A percentile compares a stretch with the other conserved stretches of the same genome.
phyloP scores from a whole-genome alignment of 768 basidiomycete genomes.

The Kwoniella europaea region DNA sequence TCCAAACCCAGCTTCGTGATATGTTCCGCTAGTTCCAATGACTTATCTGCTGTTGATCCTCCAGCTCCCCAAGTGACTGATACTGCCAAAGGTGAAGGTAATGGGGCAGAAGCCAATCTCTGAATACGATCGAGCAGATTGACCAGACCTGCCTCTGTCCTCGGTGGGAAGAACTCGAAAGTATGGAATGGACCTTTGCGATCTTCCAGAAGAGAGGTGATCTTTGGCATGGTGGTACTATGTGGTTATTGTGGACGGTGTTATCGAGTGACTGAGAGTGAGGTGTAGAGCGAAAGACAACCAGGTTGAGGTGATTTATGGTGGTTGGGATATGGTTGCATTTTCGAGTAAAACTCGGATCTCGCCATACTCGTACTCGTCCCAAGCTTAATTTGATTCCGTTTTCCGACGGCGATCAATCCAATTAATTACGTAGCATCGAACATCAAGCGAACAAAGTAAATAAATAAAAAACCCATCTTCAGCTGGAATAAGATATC shows the following conservation, averaged over 20 bases:
- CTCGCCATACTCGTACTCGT: background rate
- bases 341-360: background rate
- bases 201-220: slow-evolving; percentile 70
- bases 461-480: background rate
- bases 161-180: slow-evolving; percentile 96
- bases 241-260: too few species aligned
- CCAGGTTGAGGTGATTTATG: background rate
- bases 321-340: background rate
- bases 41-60: slow-evolving; percentile 84
- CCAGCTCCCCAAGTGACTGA: slow-evolving; percentile 98
- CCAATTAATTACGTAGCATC: background rate
- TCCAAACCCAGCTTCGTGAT: slow-evolving; percentile 52
- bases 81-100: slow-evolving; percentile 73
- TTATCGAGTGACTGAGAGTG: background rate
- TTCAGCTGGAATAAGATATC: background rate
- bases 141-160: slow-evolving; percentile 84
- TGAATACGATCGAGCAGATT: slow-evolving; percentile 88
- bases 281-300: background rate
- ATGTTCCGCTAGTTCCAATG: slow-evolving; percentile 76
- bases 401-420: background rate
- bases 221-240: slow-evolving; percentile 29
- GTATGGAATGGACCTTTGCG: slow-evolving; percentile 75
- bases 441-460: background rate
- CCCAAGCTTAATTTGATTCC: slow-evolving; percentile 7
- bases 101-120: slow-evolving; percentile 70